phyloP scores from a whole-genome alignment of 345 rosid species.

The Eucalyptus pauciflora region DNA sequence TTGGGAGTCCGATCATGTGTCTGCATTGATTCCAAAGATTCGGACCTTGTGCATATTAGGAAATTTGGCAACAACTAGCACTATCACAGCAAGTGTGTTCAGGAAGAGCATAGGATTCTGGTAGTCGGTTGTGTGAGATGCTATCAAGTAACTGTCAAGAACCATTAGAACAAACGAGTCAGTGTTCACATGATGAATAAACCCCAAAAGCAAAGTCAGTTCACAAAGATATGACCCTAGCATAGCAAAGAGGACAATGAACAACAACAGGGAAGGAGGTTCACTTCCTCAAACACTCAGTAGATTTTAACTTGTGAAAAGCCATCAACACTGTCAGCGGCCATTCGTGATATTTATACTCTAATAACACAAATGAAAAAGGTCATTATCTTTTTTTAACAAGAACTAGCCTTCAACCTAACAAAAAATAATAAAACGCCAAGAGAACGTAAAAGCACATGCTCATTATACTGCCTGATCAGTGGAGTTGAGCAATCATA shows the following conservation, averaged over 20 bases:
- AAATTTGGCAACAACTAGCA: conserved; percentile 94
- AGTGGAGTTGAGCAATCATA: neutral
- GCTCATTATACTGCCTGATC: neutral
- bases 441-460: neutral
- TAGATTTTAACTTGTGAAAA: neutral
- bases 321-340: neutral
- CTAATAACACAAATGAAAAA: neutral
- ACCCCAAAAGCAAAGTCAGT: neutral
- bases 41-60: conserved; percentile 99
- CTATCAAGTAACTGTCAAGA: conserved; percentile 73
- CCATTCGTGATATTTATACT: neutral
- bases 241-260: neutral
- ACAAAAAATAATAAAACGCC: neutral
- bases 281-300: neutral
- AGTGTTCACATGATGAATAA: neutral
- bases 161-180: neutral
- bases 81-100: conserved; percentile 77
- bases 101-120: conserved; percentile 86
- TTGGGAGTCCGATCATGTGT: conserved; percentile 19
- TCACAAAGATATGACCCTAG: neutral
- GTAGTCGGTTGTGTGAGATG: conserved; percentile 94
- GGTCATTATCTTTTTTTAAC: neutral
- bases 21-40: conserved; percentile 93
- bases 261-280: neutral
- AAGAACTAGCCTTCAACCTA: neutral